A percentile compares a stretch with the other conserved stretches of the same genome.
These are phyloP conservation scores for Mucuna pruriens DNA, from an alignment of 306 rosid genomes.

Conservation along the genomic window DNA sequence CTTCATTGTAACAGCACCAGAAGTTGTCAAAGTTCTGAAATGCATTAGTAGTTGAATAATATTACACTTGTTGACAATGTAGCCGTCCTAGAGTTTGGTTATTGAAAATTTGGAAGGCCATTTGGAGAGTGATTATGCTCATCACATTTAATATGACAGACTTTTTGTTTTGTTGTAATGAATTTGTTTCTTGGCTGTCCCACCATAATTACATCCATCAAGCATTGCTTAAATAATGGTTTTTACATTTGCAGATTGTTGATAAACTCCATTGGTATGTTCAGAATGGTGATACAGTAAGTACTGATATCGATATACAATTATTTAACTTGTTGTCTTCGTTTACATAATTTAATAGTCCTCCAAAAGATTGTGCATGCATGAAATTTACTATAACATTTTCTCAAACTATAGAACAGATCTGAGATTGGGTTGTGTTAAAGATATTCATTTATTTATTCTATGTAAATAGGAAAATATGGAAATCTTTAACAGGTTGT, in stretches of 20 bases:
- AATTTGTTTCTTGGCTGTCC: slow-evolving; percentile 21
- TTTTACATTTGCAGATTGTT: slow-evolving; percentile 71
- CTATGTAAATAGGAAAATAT: no score
- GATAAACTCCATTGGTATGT: slow-evolving; percentile 79
- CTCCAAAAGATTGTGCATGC: slow-evolving; percentile 11
- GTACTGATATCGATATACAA: slow-evolving; percentile 31
- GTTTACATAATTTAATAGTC: background rate
- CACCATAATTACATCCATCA: slow-evolving; percentile 28
- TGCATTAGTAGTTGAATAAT: background rate
- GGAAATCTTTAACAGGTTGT: no score
- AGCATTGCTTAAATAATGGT: slow-evolving; percentile 37
- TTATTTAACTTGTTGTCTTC: background rate
- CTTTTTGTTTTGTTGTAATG: slow-evolving; percentile 26
- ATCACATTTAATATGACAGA: background rate
- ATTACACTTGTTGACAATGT: slow-evolving; percentile 18
- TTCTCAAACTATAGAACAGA: background rate
- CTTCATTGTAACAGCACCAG: slow-evolving; percentile 6
- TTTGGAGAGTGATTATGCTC: slow-evolving; percentile 24
- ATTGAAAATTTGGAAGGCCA: slow-evolving; percentile 3
- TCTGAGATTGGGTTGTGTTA: background rate
- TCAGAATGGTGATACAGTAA: slow-evolving; percentile 76
- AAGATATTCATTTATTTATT: no score
- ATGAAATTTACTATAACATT: background rate
- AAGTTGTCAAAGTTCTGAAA: slow-evolving; percentile 13
- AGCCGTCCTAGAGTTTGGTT: slow-evolving; percentile 1